Base-by-base conservation (phyloP, 306 rosid genomes). In the Rubus idaeus region DNA sequence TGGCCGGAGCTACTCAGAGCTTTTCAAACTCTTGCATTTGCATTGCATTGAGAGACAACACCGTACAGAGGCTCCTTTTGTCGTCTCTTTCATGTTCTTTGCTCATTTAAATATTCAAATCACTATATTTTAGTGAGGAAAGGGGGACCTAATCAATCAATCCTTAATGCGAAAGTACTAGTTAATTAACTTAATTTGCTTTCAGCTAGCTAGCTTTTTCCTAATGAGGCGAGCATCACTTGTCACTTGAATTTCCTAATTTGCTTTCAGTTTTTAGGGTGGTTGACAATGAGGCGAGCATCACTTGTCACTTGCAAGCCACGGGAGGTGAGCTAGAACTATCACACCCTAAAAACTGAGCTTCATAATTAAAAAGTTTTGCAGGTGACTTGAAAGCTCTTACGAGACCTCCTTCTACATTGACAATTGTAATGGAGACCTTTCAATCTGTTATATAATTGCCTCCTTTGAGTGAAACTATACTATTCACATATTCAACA, bases 1-100 rank as follows among this genome's bases (percentile, higher is more conserved):
- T 1, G 35, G 35, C 35, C 35, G 35, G 35, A 30, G 35, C 35
- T 30, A 30, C 58, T 61, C 37, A 35, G n/a, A 46, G 30, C 60
- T 30, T 26, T 60, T 46, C 40, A 30, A 61, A 74, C 35, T 17
- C 10, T 26, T 10, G 58, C 78, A 74, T 46, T 47, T 20, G 45
- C 70, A 26, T 26, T 26, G 30, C 30, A 60, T 5, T 17, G 20
- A 20, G 58, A 61, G 46, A 60, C 68, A 58, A 52, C 75, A 10
- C n/a, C n/a, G n/a, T n/a, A 39, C 41, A 9, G 37, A 49, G 21
- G 23, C 44, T 57, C 77, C 77, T 58, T 60, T 73, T 73, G 68
- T 74, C 77, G 56, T 23, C 18, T 58, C 68, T 11, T 73, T 44
- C 56, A 42, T 74, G 68, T 74, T 58, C 64, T 58, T 44, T 30